phyloP scores from a whole-genome alignment of 345 rosid genomes.

The Brassica juncea region DNA sequence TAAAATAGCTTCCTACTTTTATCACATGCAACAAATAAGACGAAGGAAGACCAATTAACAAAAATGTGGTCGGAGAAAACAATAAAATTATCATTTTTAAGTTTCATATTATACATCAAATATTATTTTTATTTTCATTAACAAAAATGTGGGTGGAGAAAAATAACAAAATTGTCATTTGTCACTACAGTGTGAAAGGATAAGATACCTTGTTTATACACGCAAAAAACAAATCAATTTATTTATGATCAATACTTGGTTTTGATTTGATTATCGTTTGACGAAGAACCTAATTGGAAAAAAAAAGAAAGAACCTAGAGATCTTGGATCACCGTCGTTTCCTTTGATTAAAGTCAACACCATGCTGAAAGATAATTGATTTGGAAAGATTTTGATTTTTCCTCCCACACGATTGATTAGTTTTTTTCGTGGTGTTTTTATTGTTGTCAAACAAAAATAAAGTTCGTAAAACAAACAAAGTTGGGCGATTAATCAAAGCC shows the following conservation, averaged over 20 bases:
- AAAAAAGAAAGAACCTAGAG: background rate
- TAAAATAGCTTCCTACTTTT: background rate
- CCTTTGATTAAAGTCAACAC: slow-evolving; percentile 9
- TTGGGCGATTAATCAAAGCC: slow-evolving; percentile 17
- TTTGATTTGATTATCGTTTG: slow-evolving; percentile 8
- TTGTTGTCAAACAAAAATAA: slow-evolving; percentile 14
- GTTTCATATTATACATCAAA: background rate
- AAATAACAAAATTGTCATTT: background rate
- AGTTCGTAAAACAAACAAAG: slow-evolving; percentile 9
- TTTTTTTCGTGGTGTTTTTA: background rate
- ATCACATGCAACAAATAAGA: background rate
- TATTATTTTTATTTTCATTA: too few relatives aligned
- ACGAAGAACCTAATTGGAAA: background rate
- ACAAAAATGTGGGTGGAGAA: too few relatives aligned
- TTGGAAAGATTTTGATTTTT: background rate
- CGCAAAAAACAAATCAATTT: too few relatives aligned
- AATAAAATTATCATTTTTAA: background rate
- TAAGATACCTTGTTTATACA: background rate
- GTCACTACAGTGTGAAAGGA: background rate
- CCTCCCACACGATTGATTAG: background rate
- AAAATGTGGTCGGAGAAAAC: background rate
- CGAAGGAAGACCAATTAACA: background rate
- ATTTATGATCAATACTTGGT: background rate
- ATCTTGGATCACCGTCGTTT: background rate
- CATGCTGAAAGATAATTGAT: slow-evolving; percentile 5